Evolutionary conservation across 768 basidiomycete species (phyloP), one percentile per base, ranked within the genome.

Genomic region (Fibroporia radiculosa): DNA sequence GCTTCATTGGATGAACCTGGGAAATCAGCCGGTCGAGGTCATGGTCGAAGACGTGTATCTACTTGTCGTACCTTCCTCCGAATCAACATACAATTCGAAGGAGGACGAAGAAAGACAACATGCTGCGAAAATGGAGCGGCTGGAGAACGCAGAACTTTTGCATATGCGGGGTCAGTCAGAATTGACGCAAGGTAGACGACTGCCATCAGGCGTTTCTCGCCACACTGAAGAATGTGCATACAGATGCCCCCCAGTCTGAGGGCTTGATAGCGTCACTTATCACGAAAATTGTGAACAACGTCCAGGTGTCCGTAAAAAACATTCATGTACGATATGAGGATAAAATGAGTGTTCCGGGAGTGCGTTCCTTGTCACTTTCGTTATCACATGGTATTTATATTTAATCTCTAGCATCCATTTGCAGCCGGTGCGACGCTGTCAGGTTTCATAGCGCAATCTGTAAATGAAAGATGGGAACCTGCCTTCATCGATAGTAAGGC

Each of bases 281-380:
- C 33, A 75, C 84, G 35, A 96, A 95, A 60, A 77, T 98, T 46
- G 79, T 98, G 52, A 95, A 98, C 66, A 99, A 99, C 59, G 64
- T 98, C 20, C 96, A 99, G 67, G 80, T 98, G 20, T 93, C 91
- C 11, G 80, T 98, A 48, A 90, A 85, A 66, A 95, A 96, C 55
- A 90, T 99, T 34, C 96, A 99, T 61, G 66, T 98, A 36, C 84
- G 96, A 42, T 99, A 97, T 56, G 96, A 99, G 65, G 96, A 99
- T 67, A 84, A 83, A 40, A 62, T 92, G 55, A 96, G 91, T 55
- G 91, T 93, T 22, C 93, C 93, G 24, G 90, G 86, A 23, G 93
- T 93, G 63, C 56, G 85, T 68, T 26, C 27, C 5, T 23, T 26
- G 33, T 44, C 22, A n/a, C 16, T 22, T 4, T 35, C 25, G 16